Evolutionary conservation across 352 stramenopile species (phyloP), one percentile per base, ranked within the genome.

Genomic region (Pythium brassicae): DNA sequence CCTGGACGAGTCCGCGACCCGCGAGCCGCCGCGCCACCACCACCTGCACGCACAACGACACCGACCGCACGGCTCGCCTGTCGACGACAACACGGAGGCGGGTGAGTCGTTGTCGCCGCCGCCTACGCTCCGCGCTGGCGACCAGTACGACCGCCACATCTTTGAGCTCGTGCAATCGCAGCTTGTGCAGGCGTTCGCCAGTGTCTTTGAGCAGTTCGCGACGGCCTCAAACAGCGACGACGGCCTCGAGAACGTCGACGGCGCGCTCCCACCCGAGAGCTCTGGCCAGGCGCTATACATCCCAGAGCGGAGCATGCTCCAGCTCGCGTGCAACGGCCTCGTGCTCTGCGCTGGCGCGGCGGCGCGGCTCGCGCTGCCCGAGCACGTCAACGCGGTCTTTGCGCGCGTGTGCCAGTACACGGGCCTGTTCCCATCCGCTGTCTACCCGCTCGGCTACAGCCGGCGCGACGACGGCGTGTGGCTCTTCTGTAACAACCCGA

Each of bases 311-410:
- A 83, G 66, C 25, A 83, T 84, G 39, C 69, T 92, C 2, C 78
- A 89, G 43, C 63, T 92, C 29, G 83, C 79, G 9, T 87, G 79
- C 70, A 92, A 92, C 44, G 83, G 79, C 3, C 78, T 92, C 20
- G 78, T 92, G 20, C 29, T 89, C 11, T 84, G 72, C 40, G 73
- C 80, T n/a, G 71, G 76, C 17, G 74, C 82, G 4, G 78, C 78
- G 35, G 76, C 74, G 20, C 65, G 83, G 39, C 68, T 89, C 48
- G 62, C 57, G n/a, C 57, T 88, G 19, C 3, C 65, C 0, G 78
- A 88, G 15, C 66, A 74, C 22, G 83, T 81, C 56, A 90, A 92
- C 56, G 50, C 66, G 11, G 47, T 86, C n/a, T 89, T 92, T 55
- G 59, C 72, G 39, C 63, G 64, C 1, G 59, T 92, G 26, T 79